Evolutionary conservation across 2,329 filamentous ascomycete species (phyloP).

Genomic region (Colletotrichum euphorbiae): DNA sequence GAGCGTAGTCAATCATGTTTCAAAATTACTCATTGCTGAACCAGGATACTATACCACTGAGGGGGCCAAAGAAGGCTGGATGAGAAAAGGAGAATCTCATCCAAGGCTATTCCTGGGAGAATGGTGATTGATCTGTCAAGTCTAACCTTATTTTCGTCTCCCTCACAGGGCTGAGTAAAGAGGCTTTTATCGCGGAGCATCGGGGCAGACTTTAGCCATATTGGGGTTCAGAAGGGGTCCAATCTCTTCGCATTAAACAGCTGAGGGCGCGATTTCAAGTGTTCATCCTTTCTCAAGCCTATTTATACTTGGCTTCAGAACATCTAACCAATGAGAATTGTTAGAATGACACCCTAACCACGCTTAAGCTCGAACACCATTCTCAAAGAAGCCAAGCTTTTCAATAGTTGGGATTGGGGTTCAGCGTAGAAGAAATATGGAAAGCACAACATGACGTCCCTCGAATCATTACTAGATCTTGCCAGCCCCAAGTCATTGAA

Average conservation of each 20-base stretch:
- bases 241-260: not conserved
- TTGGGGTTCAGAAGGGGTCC: too few relatives aligned
- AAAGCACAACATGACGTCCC: not conserved
- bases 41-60: not conserved
- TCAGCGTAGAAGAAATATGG: not conserved
- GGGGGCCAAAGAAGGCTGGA: not conserved
- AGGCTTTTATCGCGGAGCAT: not conserved
- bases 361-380: too few relatives aligned
- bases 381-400: not conserved
- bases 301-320: not conserved
- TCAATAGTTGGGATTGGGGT: not conserved
- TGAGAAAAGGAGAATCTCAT: not conserved
- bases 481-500: too few relatives aligned
- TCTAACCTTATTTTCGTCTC: not conserved
- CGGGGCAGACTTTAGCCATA: not conserved
- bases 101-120: not conserved
- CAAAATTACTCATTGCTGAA: not conserved
- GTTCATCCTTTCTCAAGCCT: not conserved
- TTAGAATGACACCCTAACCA: too few relatives aligned
- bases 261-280: not conserved
- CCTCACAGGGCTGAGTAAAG: not conserved
- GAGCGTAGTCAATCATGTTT: not conserved
- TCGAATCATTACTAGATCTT: not conserved
- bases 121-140: not conserved
- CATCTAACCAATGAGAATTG: too few relatives aligned